These are phyloP conservation scores for Gastrolobium bilobum DNA, from an alignment of 306 rosid genomes.

Conservation along the genomic window DNA sequence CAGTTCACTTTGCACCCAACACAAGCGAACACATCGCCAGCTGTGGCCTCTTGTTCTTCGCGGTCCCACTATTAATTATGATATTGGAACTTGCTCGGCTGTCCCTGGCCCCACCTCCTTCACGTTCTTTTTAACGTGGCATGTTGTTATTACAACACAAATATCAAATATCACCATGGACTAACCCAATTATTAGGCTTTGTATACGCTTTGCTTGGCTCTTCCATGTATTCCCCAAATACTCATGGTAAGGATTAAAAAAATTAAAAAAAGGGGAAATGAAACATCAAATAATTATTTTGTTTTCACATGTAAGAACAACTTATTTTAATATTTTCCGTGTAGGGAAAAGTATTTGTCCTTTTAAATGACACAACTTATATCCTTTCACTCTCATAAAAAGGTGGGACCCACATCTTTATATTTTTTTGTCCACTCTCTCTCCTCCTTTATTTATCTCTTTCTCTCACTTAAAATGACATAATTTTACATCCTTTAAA, in stretches of 20 bases:
- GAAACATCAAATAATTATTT: not conserved
- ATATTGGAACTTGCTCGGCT: slow-evolving; percentile 49
- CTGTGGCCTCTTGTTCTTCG: slow-evolving; percentile 44
- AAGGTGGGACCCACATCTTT: too few species aligned
- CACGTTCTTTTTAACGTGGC: slow-evolving; percentile 52
- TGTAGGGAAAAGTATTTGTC: too few species aligned
- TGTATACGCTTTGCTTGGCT: not conserved
- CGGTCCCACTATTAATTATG: slow-evolving; percentile 45
- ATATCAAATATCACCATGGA: slow-evolving; percentile 4
- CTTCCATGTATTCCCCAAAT: not conserved
- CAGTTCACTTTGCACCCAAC: slow-evolving; percentile 47
- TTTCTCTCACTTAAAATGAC: too few species aligned
- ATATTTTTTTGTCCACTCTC: too few species aligned
- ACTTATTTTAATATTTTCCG: too few species aligned
- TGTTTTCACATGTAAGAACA: too few species aligned
- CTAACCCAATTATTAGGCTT: slow-evolving; percentile 36
- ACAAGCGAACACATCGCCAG: slow-evolving; percentile 48
- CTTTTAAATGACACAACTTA: too few species aligned
- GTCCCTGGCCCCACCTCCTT: slow-evolving; percentile 42
- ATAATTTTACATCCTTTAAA: too few species aligned
- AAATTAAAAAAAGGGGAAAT: too few species aligned
- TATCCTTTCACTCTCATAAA: too few species aligned
- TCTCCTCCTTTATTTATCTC: too few species aligned
- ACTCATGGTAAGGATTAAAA: not conserved
- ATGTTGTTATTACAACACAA: slow-evolving; percentile 34